A percentile compares a stretch with the other conserved stretches of the same genome.
phyloP scores from a whole-genome alignment of 1,284 basidiomycete genomes.

The Melampsora larici-populina region DNA sequence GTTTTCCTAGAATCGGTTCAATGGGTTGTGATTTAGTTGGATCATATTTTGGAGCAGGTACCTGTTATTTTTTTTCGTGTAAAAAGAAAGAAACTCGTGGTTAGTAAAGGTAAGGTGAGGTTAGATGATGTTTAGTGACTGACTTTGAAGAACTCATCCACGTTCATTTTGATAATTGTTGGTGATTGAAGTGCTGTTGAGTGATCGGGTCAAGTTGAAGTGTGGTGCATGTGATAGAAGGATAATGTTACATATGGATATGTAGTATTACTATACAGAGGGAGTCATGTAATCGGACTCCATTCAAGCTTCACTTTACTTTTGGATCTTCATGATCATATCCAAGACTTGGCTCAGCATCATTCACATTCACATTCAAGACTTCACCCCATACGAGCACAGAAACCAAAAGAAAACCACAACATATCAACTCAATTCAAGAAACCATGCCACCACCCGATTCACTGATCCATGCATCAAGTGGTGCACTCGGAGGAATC shows the following conservation, averaged over 20 bases:
- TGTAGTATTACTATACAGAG: no score
- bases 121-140: not conserved
- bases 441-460: slow-evolving; percentile 57
- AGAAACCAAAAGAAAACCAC: no score
- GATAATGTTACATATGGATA: no score
- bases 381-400: no score
- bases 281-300: not conserved
- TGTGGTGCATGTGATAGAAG: no score
- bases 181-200: no score
- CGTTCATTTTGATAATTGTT: slow-evolving; percentile 19
- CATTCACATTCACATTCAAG: not conserved
- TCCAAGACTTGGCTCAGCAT: not conserved
- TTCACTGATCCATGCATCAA: slow-evolving; percentile 80
- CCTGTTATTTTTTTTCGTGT: not conserved
- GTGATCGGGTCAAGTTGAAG: not conserved
- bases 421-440: not conserved
- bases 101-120: not conserved
- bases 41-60: slow-evolving; percentile 35
- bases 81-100: no score
- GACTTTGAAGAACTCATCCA: slow-evolving; percentile 36
- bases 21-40: slow-evolving; percentile 24
- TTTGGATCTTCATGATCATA: not conserved
- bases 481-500: slow-evolving; percentile 86
- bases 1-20: slow-evolving; percentile 4
- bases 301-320: not conserved